Evolutionary conservation across 768 basidiomycete species (phyloP).

Genomic region (Suillus subaureus): DNA sequence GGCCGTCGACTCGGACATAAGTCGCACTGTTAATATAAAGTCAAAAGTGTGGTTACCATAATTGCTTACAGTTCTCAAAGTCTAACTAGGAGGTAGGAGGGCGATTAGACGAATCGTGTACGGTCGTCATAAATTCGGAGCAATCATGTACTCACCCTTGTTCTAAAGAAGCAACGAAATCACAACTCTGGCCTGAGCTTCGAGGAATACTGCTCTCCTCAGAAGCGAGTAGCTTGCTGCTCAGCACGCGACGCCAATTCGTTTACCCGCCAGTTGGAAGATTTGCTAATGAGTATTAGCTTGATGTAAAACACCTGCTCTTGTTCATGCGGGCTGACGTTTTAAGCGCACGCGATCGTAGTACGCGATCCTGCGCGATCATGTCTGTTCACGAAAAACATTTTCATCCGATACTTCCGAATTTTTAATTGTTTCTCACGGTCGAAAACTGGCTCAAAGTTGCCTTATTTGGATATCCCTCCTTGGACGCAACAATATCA

Average conservation of each 20-base stretch:
- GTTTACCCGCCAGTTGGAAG: background rate
- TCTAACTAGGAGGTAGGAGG: background rate
- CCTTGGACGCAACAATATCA: slow-evolving; percentile 13
- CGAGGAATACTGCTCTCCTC: no score
- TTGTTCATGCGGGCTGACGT: background rate
- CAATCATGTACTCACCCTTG: background rate
- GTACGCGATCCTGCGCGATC: background rate
- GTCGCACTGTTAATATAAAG: background rate
- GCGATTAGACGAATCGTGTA: background rate
- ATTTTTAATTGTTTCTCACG: background rate
- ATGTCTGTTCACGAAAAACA: background rate
- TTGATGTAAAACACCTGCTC: background rate
- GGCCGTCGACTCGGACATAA: background rate
- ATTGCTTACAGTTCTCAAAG: background rate
- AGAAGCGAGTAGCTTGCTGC: background rate
- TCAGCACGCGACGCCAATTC: background rate
- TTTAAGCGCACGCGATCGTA: background rate
- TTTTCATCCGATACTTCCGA: slow-evolving; percentile 1
- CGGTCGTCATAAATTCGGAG: background rate
- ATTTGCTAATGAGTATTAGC: background rate
- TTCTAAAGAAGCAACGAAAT: background rate
- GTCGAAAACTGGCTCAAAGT: background rate
- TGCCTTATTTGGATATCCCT: background rate
- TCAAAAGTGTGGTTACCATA: background rate
- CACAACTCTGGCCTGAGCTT: background rate